Evolutionary conservation across 129 eudicot genomes (phyloP), one percentile per base, ranked within the genome.

Genomic region (Helianthus annuus): DNA sequence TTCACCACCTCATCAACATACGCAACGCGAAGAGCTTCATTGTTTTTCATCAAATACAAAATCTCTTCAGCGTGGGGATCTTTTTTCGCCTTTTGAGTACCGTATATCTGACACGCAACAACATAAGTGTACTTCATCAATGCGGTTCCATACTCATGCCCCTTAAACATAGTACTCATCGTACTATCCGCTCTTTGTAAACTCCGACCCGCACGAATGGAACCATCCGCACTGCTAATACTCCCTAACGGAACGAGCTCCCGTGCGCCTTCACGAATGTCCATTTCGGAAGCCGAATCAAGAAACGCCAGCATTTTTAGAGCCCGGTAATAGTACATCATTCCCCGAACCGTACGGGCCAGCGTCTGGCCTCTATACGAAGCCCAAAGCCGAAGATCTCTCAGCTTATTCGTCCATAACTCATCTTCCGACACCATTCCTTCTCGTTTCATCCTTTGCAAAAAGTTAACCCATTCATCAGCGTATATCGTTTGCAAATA

Each of bases 211-310:
- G 88, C 78, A 16, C 75, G 64, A 60, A 69, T 48, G 16, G 63
- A 71, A 72, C 72, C 83, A 42, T 54, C 81, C 53, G 45, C 14
- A 63, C 89, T 76, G 54, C 75, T 84, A 46, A 81, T 59, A 16
- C 71, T 80, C 69, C 83, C 80, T 83, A 84, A 79, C 1, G 96
- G 70, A 75, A 81, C 80, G 45, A 93, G 90, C 76, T 86, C 97
- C 45, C 46, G 74, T 12, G 90, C 81, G 17, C 95, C 97, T 76
- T 89, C 98, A 80, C 89, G 84, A 69, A 93, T 89, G 78, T 93
- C 98, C 92, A 93, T 87, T 75, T 93, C 98, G 61, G 96, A 93
- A 73, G 98, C 97, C 19, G 98, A 87, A 90, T 93, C 98, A 64
- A 93, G 95, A 84, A 93, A 93, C 49, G 98, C 97, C 67, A 87